phyloP scores from a whole-genome alignment of 352 stramenopile genomes.

The Thalassiosira livingstoniorum region DNA sequence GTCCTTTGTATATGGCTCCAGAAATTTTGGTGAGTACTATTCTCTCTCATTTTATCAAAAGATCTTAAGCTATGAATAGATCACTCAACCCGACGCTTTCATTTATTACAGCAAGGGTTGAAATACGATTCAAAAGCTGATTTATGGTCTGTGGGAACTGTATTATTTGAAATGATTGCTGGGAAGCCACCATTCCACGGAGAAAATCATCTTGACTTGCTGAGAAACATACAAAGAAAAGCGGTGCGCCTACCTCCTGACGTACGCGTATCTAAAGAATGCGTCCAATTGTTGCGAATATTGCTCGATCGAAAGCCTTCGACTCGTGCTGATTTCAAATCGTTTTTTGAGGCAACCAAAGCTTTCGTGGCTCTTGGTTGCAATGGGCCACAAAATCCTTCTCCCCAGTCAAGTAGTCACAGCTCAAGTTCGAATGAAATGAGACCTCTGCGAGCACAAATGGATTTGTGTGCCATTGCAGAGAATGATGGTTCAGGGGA shows the following conservation, averaged over 20 bases:
- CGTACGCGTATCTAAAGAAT: constrained; percentile 87
- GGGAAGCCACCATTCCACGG: constrained; percentile 93
- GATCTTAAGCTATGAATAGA: background rate
- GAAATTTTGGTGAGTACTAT: constrained; percentile 90
- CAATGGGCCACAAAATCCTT: constrained; percentile 52
- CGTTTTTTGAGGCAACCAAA: constrained; percentile 89
- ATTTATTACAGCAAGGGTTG: constrained; percentile 60
- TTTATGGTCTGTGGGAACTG: constrained; percentile 94
- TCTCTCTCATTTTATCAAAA: background rate
- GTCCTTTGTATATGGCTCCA: constrained; percentile 96
- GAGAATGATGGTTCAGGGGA: constrained; percentile 66
- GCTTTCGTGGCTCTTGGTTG: constrained; percentile 82
- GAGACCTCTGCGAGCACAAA: constrained; percentile 43
- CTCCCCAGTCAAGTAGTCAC: too few relatives aligned
- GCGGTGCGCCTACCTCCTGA: constrained; percentile 89
- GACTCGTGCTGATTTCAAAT: constrained; percentile 90
- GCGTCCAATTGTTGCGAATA: constrained; percentile 86
- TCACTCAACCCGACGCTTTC: background rate
- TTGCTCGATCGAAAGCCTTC: constrained; percentile 90
- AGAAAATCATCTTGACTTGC: constrained; percentile 93
- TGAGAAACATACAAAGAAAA: constrained; percentile 93
- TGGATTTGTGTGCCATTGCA: constrained; percentile 79
- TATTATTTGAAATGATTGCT: constrained; percentile 96
- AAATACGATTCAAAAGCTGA: constrained; percentile 97
- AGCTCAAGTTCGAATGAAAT: constrained; percentile 27